Percentiles rank a stretch among this genome's conserved stretches.
Conservation (phyloP, 2,329 filamentous ascomycete genomes). For the Trichoderma gracile region DNA sequence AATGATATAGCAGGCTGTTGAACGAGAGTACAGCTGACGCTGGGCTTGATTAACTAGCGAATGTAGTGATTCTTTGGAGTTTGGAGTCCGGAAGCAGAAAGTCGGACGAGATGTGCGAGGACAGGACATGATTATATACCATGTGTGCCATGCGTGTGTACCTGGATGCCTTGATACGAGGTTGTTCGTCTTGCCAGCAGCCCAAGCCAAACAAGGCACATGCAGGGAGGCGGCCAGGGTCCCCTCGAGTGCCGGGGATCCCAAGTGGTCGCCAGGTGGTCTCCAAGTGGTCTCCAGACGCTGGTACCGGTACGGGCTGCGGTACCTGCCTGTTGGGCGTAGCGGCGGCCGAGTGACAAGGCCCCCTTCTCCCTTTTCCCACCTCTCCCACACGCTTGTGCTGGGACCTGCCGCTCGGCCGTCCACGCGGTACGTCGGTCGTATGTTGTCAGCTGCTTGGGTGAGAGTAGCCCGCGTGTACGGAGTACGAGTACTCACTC, state of each 20-base stretch:
- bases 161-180: slow-evolving; percentile 11
- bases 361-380: background rate
- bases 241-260: slow-evolving; percentile 8
- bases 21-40: slow-evolving; percentile 22
- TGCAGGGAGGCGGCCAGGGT: slow-evolving; percentile 21
- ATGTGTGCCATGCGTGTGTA: background rate
- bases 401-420: background rate
- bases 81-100: slow-evolving; percentile 3
- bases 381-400: background rate
- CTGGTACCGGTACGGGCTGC: background rate
- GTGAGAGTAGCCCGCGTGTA: background rate
- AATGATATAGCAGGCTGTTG: slow-evolving; percentile 1
- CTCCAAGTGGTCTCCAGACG: background rate
- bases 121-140: slow-evolving; percentile 19
- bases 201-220: slow-evolving; percentile 21
- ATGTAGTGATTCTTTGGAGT: slow-evolving; percentile 7
- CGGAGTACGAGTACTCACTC: background rate
- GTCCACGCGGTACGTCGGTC: background rate
- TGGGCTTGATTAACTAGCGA: slow-evolving; percentile 18
- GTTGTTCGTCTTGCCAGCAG: background rate
- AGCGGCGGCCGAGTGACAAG: slow-evolving; percentile 1
- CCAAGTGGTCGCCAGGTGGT: background rate
- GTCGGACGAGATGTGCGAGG: slow-evolving; percentile 2
- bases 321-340: slow-evolving; percentile 1
- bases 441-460: background rate